Percentiles rank a stretch among this genome's conserved stretches.
Conservation (phyloP, 1,139 yeast genomes). For the Meyerozyma guilliermondii region DNA sequence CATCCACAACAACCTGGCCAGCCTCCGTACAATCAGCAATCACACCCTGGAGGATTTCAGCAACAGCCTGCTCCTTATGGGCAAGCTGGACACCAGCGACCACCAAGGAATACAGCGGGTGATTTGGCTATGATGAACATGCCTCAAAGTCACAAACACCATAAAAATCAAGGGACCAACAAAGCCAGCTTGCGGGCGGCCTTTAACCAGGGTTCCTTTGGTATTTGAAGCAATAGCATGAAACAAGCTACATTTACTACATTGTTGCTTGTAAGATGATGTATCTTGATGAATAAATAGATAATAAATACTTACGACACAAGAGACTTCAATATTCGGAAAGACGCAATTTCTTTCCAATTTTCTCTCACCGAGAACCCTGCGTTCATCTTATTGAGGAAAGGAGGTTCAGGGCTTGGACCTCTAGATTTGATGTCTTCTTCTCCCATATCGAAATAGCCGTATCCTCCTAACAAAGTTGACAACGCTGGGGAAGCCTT, state of each 20-base stretch:
- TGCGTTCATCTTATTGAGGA: constrained; percentile 36
- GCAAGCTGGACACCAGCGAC: constrained; percentile 2
- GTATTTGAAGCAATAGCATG: constrained; percentile 17
- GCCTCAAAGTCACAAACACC: constrained; percentile 30
- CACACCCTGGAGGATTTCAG: constrained; percentile 8
- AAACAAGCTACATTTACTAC: neutral
- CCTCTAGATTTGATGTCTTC: constrained; percentile 66
- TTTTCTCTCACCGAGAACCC: constrained; percentile 55
- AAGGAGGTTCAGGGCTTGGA: constrained; percentile 63
- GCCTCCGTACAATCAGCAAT: neutral
- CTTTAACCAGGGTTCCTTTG: constrained; percentile 36
- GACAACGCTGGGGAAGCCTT: constrained; percentile 14
- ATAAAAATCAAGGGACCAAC: constrained; percentile 31
- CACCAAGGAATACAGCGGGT: constrained; percentile 17
- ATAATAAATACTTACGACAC: neutral
- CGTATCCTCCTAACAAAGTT: constrained; percentile 74
- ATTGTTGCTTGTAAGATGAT: neutral
- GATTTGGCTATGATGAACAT: constrained; percentile 34
- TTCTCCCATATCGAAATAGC: constrained; percentile 72
- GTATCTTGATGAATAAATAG: neutral
- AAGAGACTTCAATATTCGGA: constrained; percentile 52
- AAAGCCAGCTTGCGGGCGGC: constrained; percentile 41
- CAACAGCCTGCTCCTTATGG: constrained; percentile 4
- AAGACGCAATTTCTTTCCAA: constrained; percentile 68
- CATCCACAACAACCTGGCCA: constrained; percentile 3